A percentile compares a stretch with the other conserved stretches of the same genome.
Evolutionary conservation across 2,329 filamentous ascomycete genomes (phyloP).

Genomic region (Emergomyces africanus): DNA sequence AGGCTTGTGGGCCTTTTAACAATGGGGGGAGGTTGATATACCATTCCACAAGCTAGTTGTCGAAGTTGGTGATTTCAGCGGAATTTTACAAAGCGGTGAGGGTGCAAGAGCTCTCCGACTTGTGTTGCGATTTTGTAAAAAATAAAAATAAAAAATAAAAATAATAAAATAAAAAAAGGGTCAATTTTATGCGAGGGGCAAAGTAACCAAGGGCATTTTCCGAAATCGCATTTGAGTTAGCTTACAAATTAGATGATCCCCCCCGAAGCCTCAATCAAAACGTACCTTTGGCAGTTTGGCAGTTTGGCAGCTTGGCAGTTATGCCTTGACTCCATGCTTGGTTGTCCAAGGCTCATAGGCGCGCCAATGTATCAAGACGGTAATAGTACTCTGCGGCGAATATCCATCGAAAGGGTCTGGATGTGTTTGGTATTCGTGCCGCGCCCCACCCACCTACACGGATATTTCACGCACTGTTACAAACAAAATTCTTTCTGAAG

Average conservation of each 20-base stretch:
- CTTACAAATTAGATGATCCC: slow-evolving; percentile 18
- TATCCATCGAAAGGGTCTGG: slow-evolving; percentile 44
- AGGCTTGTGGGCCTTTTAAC: slow-evolving; percentile 49
- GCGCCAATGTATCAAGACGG: slow-evolving; percentile 62
- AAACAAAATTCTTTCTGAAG: slow-evolving; percentile 52
- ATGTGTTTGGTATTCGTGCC: slow-evolving; percentile 32
- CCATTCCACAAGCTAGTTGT: slow-evolving; percentile 58
- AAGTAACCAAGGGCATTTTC: slow-evolving; percentile 51
- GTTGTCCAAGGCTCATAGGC: slow-evolving; percentile 55
- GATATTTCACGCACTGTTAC: slow-evolving; percentile 30
- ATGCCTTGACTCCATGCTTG: slow-evolving; percentile 56
- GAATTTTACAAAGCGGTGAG: slow-evolving; percentile 52
- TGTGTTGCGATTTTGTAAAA: slow-evolving; percentile 67
- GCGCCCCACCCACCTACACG: no score
- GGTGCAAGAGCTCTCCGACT: slow-evolving; percentile 65
- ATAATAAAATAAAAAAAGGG: no score
- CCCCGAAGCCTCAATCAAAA: neutral
- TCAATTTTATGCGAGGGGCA: slow-evolving; percentile 63
- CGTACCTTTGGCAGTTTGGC: slow-evolving; percentile 20
- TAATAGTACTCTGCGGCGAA: slow-evolving; percentile 54
- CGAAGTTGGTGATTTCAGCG: slow-evolving; percentile 53
- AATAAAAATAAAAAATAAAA: no score
- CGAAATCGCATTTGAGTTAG: slow-evolving; percentile 21
- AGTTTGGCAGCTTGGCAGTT: slow-evolving; percentile 49
- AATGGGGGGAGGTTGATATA: slow-evolving; percentile 57